These are phyloP conservation scores for Kluyveromyces marxianus DNA, from an alignment of 1,139 yeast species.

Conservation along the genomic window DNA sequence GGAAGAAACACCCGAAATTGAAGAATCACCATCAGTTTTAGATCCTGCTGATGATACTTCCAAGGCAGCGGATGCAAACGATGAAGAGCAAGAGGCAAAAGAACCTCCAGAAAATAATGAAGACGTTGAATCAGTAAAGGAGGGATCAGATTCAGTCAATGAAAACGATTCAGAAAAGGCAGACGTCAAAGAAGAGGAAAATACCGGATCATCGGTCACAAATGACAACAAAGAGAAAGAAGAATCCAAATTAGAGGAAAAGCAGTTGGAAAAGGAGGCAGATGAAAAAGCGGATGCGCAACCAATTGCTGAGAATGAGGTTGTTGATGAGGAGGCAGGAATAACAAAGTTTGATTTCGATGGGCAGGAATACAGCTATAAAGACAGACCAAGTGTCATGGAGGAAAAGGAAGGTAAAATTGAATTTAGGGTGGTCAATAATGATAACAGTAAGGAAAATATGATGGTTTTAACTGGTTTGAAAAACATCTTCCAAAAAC, in stretches of 20 bases:
- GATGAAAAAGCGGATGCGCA: constrained; percentile 11
- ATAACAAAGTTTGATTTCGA: constrained; percentile 54
- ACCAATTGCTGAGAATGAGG: constrained; percentile 17
- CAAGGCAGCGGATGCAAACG: not conserved
- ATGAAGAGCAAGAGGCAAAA: not conserved
- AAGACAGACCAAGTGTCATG: constrained; percentile 87
- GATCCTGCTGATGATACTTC: not conserved
- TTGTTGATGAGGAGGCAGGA: constrained; percentile 37
- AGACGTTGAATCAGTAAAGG: not conserved
- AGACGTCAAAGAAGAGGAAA: constrained; percentile 6
- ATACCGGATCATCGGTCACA: constrained; percentile 11
- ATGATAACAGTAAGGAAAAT: constrained; percentile 81
- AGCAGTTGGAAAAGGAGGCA: constrained; percentile 14
- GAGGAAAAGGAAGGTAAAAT: constrained; percentile 89
- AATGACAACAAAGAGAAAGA: constrained; percentile 31
- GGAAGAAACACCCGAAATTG: constrained; percentile 30
- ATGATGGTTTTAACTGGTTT: constrained; percentile 89
- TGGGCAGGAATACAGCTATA: constrained; percentile 76
- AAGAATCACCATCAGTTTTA: not conserved
- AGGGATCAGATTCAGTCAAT: not conserved
- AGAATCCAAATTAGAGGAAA: constrained; percentile 17
- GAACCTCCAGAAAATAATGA: constrained; percentile 3
- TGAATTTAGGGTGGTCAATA: constrained; percentile 92
- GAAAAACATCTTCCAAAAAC: constrained; percentile 93
- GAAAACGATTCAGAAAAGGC: constrained; percentile 1